These are phyloP conservation scores for Beauveria rudraprayagi DNA, from an alignment of 2,329 filamentous ascomycete species.

Conservation along the genomic window DNA sequence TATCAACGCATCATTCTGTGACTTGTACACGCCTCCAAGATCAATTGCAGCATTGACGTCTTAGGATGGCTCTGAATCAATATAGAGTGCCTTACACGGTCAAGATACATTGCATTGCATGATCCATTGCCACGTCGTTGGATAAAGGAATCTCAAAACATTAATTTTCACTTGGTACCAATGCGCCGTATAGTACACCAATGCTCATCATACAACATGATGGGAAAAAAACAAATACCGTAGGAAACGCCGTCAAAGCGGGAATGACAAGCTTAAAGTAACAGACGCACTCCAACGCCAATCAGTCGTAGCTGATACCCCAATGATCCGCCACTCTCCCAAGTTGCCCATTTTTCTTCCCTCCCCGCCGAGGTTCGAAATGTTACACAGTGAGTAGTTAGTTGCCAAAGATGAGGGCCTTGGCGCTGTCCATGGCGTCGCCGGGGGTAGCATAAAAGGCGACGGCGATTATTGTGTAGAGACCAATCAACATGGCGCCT, in stretches of 20 bases:
- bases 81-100: not conserved
- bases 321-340: not conserved
- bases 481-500: conserved; percentile 55
- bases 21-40: too few relatives aligned
- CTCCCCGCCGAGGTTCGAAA: too few relatives aligned
- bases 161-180: not conserved
- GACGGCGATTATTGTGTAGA: conserved; percentile 53
- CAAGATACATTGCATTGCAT: not conserved
- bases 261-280: not conserved
- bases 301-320: not conserved
- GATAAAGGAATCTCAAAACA: not conserved
- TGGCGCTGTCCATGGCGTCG: conserved; percentile 35
- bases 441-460: conserved; percentile 50
- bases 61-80: not conserved
- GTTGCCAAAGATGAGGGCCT: conserved; percentile 8
- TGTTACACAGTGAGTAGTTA: not conserved
- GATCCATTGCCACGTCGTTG: not conserved
- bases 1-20: not conserved
- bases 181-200: not conserved
- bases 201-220: not conserved
- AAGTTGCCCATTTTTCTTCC: not conserved
- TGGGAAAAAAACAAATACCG: not conserved
- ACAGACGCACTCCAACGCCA: not conserved
- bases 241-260: not conserved
- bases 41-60: not conserved